Evolutionary conservation across 2,329 filamentous ascomycete genomes (phyloP).

Genomic region (Didymella keratinophila): DNA sequence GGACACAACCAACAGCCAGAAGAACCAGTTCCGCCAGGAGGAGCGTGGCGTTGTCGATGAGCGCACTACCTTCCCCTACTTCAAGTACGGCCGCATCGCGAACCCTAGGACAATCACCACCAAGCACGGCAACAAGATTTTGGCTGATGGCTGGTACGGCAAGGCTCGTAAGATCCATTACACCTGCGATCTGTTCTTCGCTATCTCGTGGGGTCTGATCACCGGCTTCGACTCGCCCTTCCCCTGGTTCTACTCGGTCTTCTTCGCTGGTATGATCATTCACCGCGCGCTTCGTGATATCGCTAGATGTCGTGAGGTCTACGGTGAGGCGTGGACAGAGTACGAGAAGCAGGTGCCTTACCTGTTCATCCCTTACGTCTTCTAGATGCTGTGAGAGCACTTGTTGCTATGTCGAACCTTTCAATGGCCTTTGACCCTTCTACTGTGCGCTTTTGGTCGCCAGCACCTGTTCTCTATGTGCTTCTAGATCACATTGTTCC

Average conservation of each 20-base stretch:
- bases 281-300: constrained; percentile 81
- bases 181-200: constrained; percentile 80
- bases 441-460: constrained; percentile 11
- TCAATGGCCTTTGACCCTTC: constrained; percentile 1
- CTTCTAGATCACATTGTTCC: constrained; percentile 12
- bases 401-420: background rate
- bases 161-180: constrained; percentile 83
- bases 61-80: constrained; percentile 84
- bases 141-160: constrained; percentile 82
- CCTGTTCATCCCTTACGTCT: constrained; percentile 73
- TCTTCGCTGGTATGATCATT: constrained; percentile 81
- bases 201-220: constrained; percentile 79
- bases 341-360: constrained; percentile 84
- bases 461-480: constrained; percentile 7
- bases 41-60: constrained; percentile 73
- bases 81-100: constrained; percentile 84
- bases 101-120: constrained; percentile 82
- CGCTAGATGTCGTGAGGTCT: constrained; percentile 76
- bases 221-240: constrained; percentile 82
- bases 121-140: constrained; percentile 75
- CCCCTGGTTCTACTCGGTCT: constrained; percentile 88
- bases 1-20: constrained; percentile 92
- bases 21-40: constrained; percentile 86
- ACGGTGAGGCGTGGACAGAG: constrained; percentile 82
- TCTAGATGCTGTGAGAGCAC: constrained; percentile 13